Base-by-base conservation (phyloP, 306 rosid species). In the Prinsepia uniflora region DNA sequence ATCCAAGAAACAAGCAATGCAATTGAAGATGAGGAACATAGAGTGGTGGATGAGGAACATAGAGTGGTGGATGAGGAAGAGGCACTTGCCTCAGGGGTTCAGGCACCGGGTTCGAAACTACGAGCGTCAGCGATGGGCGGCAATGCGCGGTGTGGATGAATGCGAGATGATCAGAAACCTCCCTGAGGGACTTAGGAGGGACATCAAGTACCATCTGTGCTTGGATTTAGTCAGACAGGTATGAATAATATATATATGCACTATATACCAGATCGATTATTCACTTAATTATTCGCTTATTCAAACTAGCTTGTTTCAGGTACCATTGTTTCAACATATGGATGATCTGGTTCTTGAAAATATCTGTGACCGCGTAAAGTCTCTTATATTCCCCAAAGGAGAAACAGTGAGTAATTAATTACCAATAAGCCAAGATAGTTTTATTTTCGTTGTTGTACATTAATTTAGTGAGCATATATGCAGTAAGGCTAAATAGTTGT, bases 31-130 rank as follows among this genome's bases (percentile, higher is more conserved):
- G 98, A 94, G 95, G 75, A 91, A 91, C 79, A 67, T 94, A 6
- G 98, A 94, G 70, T 90, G 97, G 98, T 90, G 97, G 98, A 90
- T 94, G 98, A 84, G 86, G 77, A 91, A 89, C 79, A 67, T 94
- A 6, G 98, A 94, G 70, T 90, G 97, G 98, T 90, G 97, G 98
- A 90, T 94, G 98, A 84, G 86, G 77, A 91, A 89, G 80, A 85
- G 96, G 84, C 79, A 52, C 0, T 76, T 94, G 82, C 98, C 98
- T 4, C 81, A 68, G 42, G 89, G 81, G 14, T 89, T 86, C 30
- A 47, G 92, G 65, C 98, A 94, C 30, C 87, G 96, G 0, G 98
- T 94, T 61, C 87, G 95, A 1, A 90, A 76, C 86, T 94, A 87
- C 22, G 98, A 94, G 81, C 78, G 97, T 15, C 97, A 90, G 42